Evolutionary conservation across 257 asterid genomes (phyloP).

Genomic region (Fraxinus excelsior): DNA sequence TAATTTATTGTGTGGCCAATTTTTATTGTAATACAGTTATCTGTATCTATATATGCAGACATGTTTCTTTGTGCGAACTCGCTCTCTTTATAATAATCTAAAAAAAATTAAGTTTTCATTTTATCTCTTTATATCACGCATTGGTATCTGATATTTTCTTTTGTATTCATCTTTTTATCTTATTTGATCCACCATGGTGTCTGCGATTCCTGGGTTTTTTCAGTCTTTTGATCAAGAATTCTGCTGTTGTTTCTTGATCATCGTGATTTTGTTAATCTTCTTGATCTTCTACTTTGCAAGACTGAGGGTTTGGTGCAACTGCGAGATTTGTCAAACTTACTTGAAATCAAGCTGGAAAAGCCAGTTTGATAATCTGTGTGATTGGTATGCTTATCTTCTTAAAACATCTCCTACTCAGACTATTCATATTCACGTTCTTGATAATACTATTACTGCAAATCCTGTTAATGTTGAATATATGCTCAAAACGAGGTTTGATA

Average conservation of each 20-base stretch:
- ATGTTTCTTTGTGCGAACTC: background rate
- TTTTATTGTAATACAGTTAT: background rate
- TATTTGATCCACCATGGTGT: constrained; percentile 17
- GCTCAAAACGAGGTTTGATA: constrained; percentile 42
- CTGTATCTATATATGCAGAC: background rate
- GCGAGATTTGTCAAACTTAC: constrained; percentile 39
- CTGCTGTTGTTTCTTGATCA: constrained; percentile 4
- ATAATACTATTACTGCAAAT: constrained; percentile 38
- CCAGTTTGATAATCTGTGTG: constrained; percentile 39
- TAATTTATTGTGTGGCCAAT: constrained; percentile 1
- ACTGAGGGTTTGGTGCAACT: constrained; percentile 35
- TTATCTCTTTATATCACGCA: background rate
- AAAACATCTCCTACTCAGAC: constrained; percentile 37
- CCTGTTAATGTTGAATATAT: constrained; percentile 48
- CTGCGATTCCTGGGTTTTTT: constrained; percentile 2
- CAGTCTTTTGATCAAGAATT: background rate
- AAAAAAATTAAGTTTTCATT: background rate
- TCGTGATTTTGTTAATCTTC: constrained; percentile 6
- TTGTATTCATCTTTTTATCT: constrained; percentile 9
- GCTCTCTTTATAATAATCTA: background rate
- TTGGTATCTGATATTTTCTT: constrained; percentile 12
- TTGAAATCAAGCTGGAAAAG: constrained; percentile 35
- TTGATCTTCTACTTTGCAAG: constrained; percentile 12
- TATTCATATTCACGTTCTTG: constrained; percentile 44
- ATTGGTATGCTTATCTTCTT: constrained; percentile 48